Evolutionary conservation across 2,329 filamentous ascomycete genomes (phyloP).

Genomic region (Fusarium albidum): DNA sequence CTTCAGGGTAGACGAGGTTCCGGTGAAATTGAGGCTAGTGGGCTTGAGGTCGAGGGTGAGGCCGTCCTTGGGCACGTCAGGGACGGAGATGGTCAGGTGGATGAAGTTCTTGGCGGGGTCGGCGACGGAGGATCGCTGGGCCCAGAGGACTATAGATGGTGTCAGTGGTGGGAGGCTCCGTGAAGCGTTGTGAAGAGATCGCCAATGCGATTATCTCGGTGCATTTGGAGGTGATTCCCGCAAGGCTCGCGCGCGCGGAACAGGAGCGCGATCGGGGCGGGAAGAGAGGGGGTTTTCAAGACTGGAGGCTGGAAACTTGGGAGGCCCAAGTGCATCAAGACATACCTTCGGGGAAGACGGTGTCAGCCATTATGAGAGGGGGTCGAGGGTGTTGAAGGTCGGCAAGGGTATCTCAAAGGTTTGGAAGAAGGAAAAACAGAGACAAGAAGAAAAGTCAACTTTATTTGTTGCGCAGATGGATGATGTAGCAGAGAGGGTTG

Average conservation of each 20-base stretch:
- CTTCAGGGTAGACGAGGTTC: slow-evolving; percentile 84
- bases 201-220: slow-evolving; percentile 8
- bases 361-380: slow-evolving; percentile 36
- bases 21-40: slow-evolving; percentile 80
- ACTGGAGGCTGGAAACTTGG: slow-evolving; percentile 15
- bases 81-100: slow-evolving; percentile 89
- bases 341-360: slow-evolving; percentile 50
- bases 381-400: slow-evolving; percentile 5
- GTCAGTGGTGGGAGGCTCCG: slow-evolving; percentile 11
- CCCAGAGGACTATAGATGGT: slow-evolving; percentile 81
- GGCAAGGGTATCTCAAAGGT: slow-evolving; percentile 39
- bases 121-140: slow-evolving; percentile 86
- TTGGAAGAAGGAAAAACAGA: slow-evolving; percentile 27
- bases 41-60: slow-evolving; percentile 86
- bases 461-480: slow-evolving; percentile 11
- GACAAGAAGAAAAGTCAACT: slow-evolving; percentile 18
- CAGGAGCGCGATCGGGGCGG: slow-evolving; percentile 6
- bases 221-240: background rate
- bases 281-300: background rate
- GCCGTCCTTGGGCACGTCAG: slow-evolving; percentile 80
- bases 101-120: slow-evolving; percentile 92
- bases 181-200: background rate
- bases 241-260: slow-evolving; percentile 3
- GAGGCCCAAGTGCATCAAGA: slow-evolving; percentile 1
- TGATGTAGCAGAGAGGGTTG: slow-evolving; percentile 30